Evolutionary conservation across 164 flowering plant genomes (phyloP).

Genomic region (Aristolochia fimbriata): DNA sequence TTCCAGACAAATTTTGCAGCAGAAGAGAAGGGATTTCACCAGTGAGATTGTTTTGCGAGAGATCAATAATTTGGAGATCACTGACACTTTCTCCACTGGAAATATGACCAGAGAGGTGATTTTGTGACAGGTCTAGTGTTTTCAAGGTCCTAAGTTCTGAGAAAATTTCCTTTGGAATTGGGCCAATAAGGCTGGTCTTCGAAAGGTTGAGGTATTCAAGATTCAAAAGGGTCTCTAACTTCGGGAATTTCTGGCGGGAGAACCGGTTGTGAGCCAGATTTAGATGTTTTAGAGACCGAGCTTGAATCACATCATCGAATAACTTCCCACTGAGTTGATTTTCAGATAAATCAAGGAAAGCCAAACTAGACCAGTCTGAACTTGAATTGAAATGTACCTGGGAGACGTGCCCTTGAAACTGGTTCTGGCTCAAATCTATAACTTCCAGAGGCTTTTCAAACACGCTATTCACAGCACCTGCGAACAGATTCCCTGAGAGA

Average conservation of each 20-base stretch:
- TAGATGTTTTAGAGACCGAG: slow-evolving; percentile 53
- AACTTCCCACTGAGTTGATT: slow-evolving; percentile 68
- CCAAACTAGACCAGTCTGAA: slow-evolving; percentile 49
- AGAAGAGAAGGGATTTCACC: slow-evolving; percentile 15
- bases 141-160: slow-evolving; percentile 32
- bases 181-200: slow-evolving; percentile 31
- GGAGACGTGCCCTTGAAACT: slow-evolving; percentile 70
- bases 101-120: slow-evolving; percentile 48
- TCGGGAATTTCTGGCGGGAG: slow-evolving; percentile 37
- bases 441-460: slow-evolving; percentile 45
- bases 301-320: slow-evolving; percentile 26
- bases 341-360: slow-evolving; percentile 59
- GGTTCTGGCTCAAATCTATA: slow-evolving; percentile 66
- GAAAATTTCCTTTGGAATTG: slow-evolving; percentile 33
- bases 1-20: slow-evolving; percentile 6
- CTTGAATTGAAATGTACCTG: slow-evolving; percentile 46
- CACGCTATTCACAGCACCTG: slow-evolving; percentile 54
- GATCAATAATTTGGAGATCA: slow-evolving; percentile 49
- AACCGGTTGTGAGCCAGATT: slow-evolving; percentile 72
- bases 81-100: slow-evolving; percentile 23
- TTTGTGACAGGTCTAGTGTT: slow-evolving; percentile 57
- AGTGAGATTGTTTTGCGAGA: slow-evolving; percentile 22
- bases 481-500: slow-evolving; percentile 55
- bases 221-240: slow-evolving; percentile 20
- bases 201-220: slow-evolving; percentile 81